These are phyloP conservation scores for Termitomyces sp. DNA, from an alignment of 768 basidiomycete species.

Conservation along the genomic window DNA sequence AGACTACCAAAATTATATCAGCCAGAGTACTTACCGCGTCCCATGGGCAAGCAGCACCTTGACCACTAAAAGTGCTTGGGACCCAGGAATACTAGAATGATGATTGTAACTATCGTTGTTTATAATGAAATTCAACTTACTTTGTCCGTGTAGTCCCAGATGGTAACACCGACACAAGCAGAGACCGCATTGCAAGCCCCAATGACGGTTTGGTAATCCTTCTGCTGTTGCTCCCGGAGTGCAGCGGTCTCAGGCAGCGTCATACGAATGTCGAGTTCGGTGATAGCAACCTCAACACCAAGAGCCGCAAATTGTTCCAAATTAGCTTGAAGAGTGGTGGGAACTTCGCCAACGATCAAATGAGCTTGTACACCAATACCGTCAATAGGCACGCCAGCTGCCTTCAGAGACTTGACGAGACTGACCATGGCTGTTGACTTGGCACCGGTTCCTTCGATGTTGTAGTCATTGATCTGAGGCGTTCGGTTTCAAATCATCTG, in stretches of 20 bases:
- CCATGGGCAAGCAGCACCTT: slow-evolving; percentile 32
- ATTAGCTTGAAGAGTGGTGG: slow-evolving; percentile 42
- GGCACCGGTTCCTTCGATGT: slow-evolving; percentile 39
- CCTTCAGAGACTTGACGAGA: slow-evolving; percentile 46
- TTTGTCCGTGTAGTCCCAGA: slow-evolving; percentile 45
- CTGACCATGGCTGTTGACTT: slow-evolving; percentile 55
- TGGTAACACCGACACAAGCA: slow-evolving; percentile 39
- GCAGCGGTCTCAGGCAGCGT: slow-evolving; percentile 46
- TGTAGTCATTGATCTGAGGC: slow-evolving; percentile 34
- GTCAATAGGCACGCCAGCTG: slow-evolving; percentile 48
- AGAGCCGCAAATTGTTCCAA: slow-evolving; percentile 52
- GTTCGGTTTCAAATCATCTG: background rate
- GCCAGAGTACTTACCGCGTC: slow-evolving; percentile 2
- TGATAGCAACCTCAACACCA: slow-evolving; percentile 65
- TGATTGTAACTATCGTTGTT: background rate
- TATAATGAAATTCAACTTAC: slow-evolving; percentile 4
- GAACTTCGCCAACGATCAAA: slow-evolving; percentile 55
- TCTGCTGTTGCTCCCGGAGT: slow-evolving; percentile 48
- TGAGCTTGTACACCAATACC: slow-evolving; percentile 62
- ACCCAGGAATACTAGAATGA: slow-evolving; percentile 33
- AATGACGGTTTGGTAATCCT: slow-evolving; percentile 54
- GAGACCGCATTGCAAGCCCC: slow-evolving; percentile 43
- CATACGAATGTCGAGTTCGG: slow-evolving; percentile 66
- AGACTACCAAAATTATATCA: background rate
- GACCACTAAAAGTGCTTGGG: slow-evolving; percentile 32